Evolutionary conservation across 345 rosid genomes (phyloP).

Genomic region (Syzygium grande): DNA sequence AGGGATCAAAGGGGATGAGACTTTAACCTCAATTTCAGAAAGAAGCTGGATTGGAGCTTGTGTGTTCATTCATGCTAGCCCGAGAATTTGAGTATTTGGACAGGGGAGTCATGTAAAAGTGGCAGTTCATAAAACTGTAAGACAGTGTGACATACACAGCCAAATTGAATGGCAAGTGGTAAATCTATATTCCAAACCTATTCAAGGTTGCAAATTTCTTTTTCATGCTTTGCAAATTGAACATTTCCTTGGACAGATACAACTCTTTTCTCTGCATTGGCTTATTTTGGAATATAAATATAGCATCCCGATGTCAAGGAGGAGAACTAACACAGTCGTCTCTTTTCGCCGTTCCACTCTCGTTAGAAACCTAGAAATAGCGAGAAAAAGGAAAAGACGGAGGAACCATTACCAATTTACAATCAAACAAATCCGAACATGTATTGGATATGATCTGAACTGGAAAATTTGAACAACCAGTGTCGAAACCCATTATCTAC

Average conservation of each 20-base stretch:
- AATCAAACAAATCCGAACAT: not conserved
- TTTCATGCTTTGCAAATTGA: no score
- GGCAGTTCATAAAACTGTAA: not conserved
- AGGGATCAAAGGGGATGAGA: no score
- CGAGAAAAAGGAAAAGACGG: not conserved
- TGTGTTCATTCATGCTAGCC: not conserved
- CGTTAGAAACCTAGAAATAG: not conserved
- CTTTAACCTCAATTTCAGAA: no score
- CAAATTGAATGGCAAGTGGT: not conserved
- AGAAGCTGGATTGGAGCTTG: no score
- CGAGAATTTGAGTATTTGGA: not conserved
- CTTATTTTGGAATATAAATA: not conserved
- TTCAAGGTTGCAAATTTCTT: no score
- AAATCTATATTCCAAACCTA: not conserved
- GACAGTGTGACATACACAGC: no score
- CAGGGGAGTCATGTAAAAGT: not conserved
- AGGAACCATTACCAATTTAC: not conserved
- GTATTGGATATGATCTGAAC: not conserved
- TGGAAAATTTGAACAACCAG: not conserved
- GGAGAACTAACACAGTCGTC: not conserved
- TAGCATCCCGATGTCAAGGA: not conserved
- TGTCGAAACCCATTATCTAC: not conserved
- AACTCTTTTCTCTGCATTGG: not conserved
- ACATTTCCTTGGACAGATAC: no score
- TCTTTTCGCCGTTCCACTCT: not conserved